Conservation (phyloP, 1,284 basidiomycete species). For the Cystobasidium pallidum region DNA sequence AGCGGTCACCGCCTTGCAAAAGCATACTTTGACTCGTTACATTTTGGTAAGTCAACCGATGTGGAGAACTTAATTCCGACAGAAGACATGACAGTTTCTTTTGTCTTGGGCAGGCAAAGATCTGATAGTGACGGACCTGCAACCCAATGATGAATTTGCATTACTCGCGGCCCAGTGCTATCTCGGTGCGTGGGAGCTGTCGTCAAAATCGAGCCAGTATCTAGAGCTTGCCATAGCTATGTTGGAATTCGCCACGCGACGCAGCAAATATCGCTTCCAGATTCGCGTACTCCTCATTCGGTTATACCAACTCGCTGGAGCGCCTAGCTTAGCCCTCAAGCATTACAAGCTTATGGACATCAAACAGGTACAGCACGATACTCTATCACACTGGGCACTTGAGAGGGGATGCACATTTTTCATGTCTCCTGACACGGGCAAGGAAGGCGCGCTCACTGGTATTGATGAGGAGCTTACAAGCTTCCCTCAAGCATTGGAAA, state of each 20-base stretch:
- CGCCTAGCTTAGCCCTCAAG: slow-evolving; percentile 66
- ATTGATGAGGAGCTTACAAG: slow-evolving; percentile 2
- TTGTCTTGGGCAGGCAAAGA: slow-evolving; percentile 56
- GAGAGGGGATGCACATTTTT: slow-evolving; percentile 79
- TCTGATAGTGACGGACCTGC: slow-evolving; percentile 75
- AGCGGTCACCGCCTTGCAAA: slow-evolving; percentile 63
- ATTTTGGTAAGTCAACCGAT: slow-evolving; percentile 61
- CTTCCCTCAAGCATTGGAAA: slow-evolving; percentile 35
- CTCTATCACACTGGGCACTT: slow-evolving; percentile 75
- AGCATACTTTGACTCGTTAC: slow-evolving; percentile 68
- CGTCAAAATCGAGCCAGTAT: slow-evolving; percentile 54
- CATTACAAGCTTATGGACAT: slow-evolving; percentile 74
- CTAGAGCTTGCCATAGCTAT: slow-evolving; percentile 68
- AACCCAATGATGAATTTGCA: slow-evolving; percentile 81
- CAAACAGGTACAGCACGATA: slow-evolving; percentile 82
- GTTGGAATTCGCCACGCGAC: slow-evolving; percentile 71
- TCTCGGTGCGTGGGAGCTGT: slow-evolving; percentile 65
- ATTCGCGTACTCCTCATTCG: slow-evolving; percentile 73
- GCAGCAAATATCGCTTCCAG: slow-evolving; percentile 75
- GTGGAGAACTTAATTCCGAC: background rate
- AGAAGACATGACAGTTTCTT: background rate
- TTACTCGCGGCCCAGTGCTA: slow-evolving; percentile 72
- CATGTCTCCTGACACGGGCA: slow-evolving; percentile 53
- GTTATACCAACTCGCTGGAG: slow-evolving; percentile 76
- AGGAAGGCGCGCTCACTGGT: background rate